Evolutionary conservation across 345 rosid genomes (phyloP).

Genomic region (Capsella bursapastoris): DNA sequence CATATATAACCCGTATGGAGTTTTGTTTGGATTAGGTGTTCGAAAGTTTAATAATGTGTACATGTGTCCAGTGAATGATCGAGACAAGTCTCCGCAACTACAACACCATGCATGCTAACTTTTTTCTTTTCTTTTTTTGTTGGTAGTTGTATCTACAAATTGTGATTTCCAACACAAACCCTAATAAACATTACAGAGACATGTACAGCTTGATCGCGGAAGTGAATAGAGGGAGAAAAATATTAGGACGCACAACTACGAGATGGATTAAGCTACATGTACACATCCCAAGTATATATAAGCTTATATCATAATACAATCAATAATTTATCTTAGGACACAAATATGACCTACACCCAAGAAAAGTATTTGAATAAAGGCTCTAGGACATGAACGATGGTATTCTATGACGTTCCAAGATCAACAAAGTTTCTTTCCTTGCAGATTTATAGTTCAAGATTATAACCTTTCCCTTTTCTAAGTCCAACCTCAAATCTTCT

Average conservation of each 20-base stretch:
- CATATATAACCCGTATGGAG: not conserved
- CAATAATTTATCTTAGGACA: not conserved
- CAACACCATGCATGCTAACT: constrained; percentile 11
- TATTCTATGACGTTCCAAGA: constrained; percentile 64
- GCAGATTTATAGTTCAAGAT: constrained; percentile 55
- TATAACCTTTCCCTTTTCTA: constrained; percentile 68
- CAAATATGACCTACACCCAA: not conserved
- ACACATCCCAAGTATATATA: not conserved
- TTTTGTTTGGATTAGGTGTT: constrained; percentile 32
- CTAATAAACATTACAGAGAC: not conserved
- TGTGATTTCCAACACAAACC: constrained; percentile 5
- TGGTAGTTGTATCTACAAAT: not conserved
- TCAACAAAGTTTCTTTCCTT: constrained; percentile 57
- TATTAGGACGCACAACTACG: not conserved
- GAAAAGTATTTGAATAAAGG: constrained; percentile 28
- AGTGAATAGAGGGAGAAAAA: not conserved
- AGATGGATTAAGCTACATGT: not conserved
- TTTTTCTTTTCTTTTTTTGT: not conserved
- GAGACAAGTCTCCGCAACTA: constrained; percentile 17
- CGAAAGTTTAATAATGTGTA: not conserved
- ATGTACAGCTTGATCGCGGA: not conserved
- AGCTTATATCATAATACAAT: too few species aligned
- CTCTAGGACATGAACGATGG: constrained; percentile 55
- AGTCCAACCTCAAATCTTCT: constrained; percentile 64
- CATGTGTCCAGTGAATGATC: constrained; percentile 23